Evolutionary conservation across 192 early-diverging fungal species (phyloP), one percentile per base, ranked within the genome.

Genomic region (Podila horticola): DNA sequence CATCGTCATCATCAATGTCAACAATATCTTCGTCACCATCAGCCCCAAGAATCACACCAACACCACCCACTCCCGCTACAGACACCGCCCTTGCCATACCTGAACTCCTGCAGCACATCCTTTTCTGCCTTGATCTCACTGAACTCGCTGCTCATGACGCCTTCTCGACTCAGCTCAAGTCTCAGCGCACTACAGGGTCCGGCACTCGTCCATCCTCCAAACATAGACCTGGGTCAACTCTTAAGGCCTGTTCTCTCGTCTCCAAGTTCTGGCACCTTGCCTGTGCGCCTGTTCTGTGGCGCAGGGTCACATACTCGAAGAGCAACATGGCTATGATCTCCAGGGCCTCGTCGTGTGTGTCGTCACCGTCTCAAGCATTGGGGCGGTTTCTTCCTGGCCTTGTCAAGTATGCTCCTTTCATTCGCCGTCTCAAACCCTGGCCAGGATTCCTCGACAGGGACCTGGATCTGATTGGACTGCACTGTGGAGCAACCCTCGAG

Each of bases 221-320:
- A 26, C 52, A 20, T 9, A 55, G 52, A 55, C 52, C 17, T 2
- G 52, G 52, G 4, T 19, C 52, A n/a, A 22, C 52, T 55, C 52
- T 55, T 22, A n/a, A 17, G 2, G 52, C 52, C 22, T 55, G 52
- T 22, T 55, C 52, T 9, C 52, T 55, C 52, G 52, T 55, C 22
- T 55, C n/a, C 52, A 55, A 55, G 52, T 55, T 55, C 52, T 55
- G 52, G 52, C 52, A 55, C 52, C 52, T 55, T n/a, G 52, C 24
- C n/a, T 55, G 22, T 4, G 52, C 52, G 10, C 52, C 52, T 26
- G 52, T 55, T 55, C 52, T 55, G 6, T 55, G 52, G 52, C 52
- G 52, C 52, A 55, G 52, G 24, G 52, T 24, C 20, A 55, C n/a
- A 0, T 55, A 55, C 11, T 55, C 52, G n/a, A 55, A 55, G 24